Percentiles rank a stretch among this genome's conserved stretches.
Conservation (phyloP, 2,329 filamentous ascomycete genomes). For the Diaporthe sp. region DNA sequence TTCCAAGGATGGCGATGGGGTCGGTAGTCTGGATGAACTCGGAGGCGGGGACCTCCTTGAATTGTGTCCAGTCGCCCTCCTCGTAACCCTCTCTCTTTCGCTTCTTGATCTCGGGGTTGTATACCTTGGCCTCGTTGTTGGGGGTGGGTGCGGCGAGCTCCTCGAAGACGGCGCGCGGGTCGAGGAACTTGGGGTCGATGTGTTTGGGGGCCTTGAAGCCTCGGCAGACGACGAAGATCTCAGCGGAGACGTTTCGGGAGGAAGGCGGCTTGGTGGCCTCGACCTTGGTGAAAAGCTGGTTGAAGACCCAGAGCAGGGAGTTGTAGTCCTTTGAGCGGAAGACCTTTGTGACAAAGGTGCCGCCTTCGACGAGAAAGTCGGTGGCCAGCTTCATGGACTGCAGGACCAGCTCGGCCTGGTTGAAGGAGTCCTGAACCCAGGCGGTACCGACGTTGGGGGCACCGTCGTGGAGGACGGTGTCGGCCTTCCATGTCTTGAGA, state of each 20-base stretch:
- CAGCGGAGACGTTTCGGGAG: conserved; percentile 94
- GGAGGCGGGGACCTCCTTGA: conserved; percentile 88
- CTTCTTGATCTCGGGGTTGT: conserved; percentile 98
- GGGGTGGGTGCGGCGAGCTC: conserved; percentile 88
- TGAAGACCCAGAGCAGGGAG: conserved; percentile 95
- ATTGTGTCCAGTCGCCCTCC: conserved; percentile 93
- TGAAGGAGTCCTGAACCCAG: conserved; percentile 98
- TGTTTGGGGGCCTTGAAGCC: conserved; percentile 96
- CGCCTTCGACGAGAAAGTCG: conserved; percentile 90
- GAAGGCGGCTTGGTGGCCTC: conserved; percentile 98
- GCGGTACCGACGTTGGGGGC: conserved; percentile 98
- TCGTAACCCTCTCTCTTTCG: conserved; percentile 98
- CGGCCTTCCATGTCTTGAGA: conserved; percentile 95
- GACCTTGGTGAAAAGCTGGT: conserved; percentile 94
- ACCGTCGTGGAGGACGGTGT: conserved; percentile 95
- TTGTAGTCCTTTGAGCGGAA: conserved; percentile 99
- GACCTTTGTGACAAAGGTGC: conserved; percentile 96
- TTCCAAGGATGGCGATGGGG: conserved; percentile 91
- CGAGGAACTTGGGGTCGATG: conserved; percentile 92
- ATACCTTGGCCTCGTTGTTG: conserved; percentile 98
- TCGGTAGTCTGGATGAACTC: conserved; percentile 96
- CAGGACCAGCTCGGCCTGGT: conserved; percentile 92
- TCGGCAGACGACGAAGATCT: conserved; percentile 97
- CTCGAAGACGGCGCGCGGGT: conserved; percentile 90
- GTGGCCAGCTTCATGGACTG: conserved; percentile 94